phyloP scores from a whole-genome alignment of 2,329 filamentous ascomycete species.

The Epicoccum nigrum region DNA sequence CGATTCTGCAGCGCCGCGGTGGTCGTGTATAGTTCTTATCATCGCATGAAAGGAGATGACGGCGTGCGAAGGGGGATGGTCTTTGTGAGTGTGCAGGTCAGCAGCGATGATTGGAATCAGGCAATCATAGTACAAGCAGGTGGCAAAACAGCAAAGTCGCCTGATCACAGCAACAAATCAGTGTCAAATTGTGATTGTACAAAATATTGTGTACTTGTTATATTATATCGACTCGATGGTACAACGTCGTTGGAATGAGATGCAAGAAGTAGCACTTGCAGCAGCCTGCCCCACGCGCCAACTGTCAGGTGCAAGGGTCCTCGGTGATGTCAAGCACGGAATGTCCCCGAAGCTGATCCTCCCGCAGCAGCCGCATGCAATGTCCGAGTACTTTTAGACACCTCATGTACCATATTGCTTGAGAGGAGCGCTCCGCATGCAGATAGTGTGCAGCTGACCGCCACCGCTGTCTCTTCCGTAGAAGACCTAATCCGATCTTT shows the following conservation, averaged over 20 bases:
- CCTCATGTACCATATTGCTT: conserved; percentile 9
- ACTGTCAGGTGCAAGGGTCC: conserved; percentile 1
- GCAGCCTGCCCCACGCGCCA: conserved; percentile 1
- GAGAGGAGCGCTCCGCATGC: conserved; percentile 15
- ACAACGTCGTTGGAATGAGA: background rate
- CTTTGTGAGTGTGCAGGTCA: background rate
- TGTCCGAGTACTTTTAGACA: conserved; percentile 3
- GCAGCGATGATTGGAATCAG: background rate
- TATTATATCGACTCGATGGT: too few relatives aligned
- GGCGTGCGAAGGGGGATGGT: background rate
- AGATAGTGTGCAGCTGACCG: conserved; percentile 14
- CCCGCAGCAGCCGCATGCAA: conserved; percentile 16
- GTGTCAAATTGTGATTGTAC: too few relatives aligned
- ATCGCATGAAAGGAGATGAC: background rate
- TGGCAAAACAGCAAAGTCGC: background rate
- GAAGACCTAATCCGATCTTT: background rate
- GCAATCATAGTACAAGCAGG: background rate
- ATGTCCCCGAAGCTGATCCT: conserved; percentile 9
- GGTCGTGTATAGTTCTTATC: conserved; percentile 10
- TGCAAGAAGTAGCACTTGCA: background rate
- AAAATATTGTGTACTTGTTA: too few relatives aligned
- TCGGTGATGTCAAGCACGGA: conserved; percentile 17
- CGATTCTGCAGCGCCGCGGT: background rate
- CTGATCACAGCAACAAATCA: background rate
- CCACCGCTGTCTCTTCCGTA: conserved; percentile 16